phyloP scores from a whole-genome alignment of 495 filamentous ascomycete species.

The Neurospora sp. region DNA sequence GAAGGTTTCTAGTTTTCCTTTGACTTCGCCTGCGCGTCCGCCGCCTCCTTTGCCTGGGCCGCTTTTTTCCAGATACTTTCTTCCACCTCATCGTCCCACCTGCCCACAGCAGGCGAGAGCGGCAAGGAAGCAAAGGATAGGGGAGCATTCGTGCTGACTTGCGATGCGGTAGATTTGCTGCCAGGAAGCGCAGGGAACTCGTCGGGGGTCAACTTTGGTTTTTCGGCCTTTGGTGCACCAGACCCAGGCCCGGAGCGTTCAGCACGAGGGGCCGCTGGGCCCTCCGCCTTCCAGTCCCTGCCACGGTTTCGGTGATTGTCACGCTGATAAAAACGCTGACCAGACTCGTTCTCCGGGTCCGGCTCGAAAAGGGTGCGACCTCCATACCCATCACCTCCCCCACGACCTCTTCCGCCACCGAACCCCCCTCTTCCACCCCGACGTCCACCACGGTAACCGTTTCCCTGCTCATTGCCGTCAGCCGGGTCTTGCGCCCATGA shows the following conservation, averaged over 20 bases:
- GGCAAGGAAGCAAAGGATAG: slow-evolving; percentile 3
- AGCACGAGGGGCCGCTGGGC: background rate
- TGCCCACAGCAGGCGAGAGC: slow-evolving; percentile 26
- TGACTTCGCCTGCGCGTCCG: background rate
- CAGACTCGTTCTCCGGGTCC: background rate
- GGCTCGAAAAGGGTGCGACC: background rate
- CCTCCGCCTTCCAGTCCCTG: background rate
- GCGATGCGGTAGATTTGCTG: background rate
- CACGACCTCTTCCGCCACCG: slow-evolving; percentile 11
- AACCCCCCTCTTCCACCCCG: slow-evolving; percentile 16
- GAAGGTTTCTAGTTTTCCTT: background rate
- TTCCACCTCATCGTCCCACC: slow-evolving; percentile 40
- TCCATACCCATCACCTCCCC: slow-evolving; percentile 8
- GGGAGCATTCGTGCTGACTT: background rate
- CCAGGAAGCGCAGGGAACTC: slow-evolving; percentile 36
- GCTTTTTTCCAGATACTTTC: background rate
- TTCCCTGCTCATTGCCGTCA: slow-evolving; percentile 12
- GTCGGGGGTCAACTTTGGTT: slow-evolving; percentile 14
- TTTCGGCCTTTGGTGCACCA: slow-evolving; percentile 11
- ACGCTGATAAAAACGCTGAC: background rate
- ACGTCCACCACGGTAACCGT: slow-evolving; percentile 11
- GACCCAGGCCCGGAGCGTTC: slow-evolving; percentile 1
- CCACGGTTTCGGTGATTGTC: background rate
- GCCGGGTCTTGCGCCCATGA: slow-evolving; percentile 1
- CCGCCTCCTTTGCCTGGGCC: slow-evolving; percentile 1